Evolutionary conservation across 2,329 filamentous ascomycete genomes (phyloP).

Genomic region (Didymella keratinophila): DNA sequence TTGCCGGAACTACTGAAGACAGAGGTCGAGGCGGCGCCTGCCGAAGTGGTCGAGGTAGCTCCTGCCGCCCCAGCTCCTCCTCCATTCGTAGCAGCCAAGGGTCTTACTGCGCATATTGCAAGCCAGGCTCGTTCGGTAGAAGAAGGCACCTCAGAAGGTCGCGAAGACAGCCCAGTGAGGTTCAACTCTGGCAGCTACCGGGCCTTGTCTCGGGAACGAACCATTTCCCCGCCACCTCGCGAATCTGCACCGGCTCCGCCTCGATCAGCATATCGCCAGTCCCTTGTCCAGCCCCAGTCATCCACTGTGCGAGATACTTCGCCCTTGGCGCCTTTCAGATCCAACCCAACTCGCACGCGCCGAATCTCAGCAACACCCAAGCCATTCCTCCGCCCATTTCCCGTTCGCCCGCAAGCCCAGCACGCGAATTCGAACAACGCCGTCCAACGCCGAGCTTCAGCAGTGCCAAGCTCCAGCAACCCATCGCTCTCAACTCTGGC

Average conservation of each 20-base stretch:
- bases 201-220: constrained; percentile 35
- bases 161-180: constrained; percentile 33
- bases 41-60: not conserved
- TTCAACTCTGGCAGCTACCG: constrained; percentile 37
- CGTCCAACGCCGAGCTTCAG: constrained; percentile 43
- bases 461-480: constrained; percentile 29
- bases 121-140: constrained; percentile 14
- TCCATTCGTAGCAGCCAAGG: constrained; percentile 9
- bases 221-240: constrained; percentile 42
- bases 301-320: constrained; percentile 10
- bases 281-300: constrained; percentile 28
- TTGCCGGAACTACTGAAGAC: constrained; percentile 22
- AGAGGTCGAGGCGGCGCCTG: not conserved
- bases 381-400: constrained; percentile 48
- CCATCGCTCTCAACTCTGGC: constrained; percentile 35
- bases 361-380: constrained; percentile 47
- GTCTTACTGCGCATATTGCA: constrained; percentile 16
- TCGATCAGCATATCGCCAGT: constrained; percentile 35
- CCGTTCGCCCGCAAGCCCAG: constrained; percentile 45
- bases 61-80: not conserved
- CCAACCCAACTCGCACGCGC: constrained; percentile 25
- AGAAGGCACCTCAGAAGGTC: constrained; percentile 8
- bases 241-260: constrained; percentile 39
- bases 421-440: constrained; percentile 36
- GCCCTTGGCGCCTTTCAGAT: constrained; percentile 18